Evolutionary conservation across 1,139 yeast genomes (phyloP).

Genomic region (Candida labiduridarum): DNA sequence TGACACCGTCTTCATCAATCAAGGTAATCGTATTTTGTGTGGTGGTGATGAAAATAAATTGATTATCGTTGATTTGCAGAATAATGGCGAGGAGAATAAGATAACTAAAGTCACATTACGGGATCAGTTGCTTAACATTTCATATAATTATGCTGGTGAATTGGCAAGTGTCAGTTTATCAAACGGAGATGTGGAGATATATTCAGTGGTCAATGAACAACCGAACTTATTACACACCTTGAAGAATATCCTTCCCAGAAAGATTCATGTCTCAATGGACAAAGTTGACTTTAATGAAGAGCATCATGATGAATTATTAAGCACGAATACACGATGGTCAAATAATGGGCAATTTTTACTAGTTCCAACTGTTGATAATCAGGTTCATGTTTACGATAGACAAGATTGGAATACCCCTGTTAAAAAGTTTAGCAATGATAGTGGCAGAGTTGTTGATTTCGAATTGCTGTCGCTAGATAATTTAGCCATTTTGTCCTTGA

Average conservation of each 20-base stretch:
- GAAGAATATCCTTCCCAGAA: slow-evolving; percentile 38
- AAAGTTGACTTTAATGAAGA: slow-evolving; percentile 38
- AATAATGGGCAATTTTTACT: slow-evolving; percentile 63
- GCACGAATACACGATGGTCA: slow-evolving; percentile 40
- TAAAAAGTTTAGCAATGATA: slow-evolving; percentile 14
- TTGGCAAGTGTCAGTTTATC: slow-evolving; percentile 42
- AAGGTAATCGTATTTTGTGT: slow-evolving; percentile 66
- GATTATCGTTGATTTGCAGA: slow-evolving; percentile 49
- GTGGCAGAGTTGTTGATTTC: slow-evolving; percentile 16
- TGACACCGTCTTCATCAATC: slow-evolving; percentile 66
- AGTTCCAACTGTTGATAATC: slow-evolving; percentile 26
- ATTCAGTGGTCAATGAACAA: slow-evolving; percentile 53
- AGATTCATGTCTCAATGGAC: slow-evolving; percentile 39
- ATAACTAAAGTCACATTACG: slow-evolving; percentile 33
- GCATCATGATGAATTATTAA: slow-evolving; percentile 40
- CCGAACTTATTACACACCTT: slow-evolving; percentile 45
- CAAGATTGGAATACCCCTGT: slow-evolving; percentile 27
- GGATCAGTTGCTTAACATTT: slow-evolving; percentile 60
- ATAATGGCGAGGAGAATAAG: slow-evolving; percentile 12
- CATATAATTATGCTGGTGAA: slow-evolving; percentile 65
- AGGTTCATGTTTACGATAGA: slow-evolving; percentile 40
- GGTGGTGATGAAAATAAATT: slow-evolving; percentile 80
- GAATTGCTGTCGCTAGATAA: slow-evolving; percentile 9
- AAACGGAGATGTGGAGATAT: slow-evolving; percentile 68
- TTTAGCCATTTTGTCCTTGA: slow-evolving; percentile 18